Evolutionary conservation across 2,329 filamentous ascomycete genomes (phyloP).

Genomic region (Aspergillus sp.): DNA sequence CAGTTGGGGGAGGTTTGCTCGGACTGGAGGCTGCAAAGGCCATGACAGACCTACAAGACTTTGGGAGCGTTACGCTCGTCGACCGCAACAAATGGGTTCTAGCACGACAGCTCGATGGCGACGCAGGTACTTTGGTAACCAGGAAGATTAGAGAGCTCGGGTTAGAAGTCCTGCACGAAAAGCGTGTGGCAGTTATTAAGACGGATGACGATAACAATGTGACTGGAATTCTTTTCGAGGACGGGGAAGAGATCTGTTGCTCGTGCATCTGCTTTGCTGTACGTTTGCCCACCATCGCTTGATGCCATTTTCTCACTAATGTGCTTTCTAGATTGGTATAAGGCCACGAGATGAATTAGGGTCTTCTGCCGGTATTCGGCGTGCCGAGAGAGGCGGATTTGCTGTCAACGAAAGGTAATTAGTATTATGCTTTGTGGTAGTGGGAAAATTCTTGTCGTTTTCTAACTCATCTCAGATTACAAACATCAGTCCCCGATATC

Average conservation of each 20-base stretch:
- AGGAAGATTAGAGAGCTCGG: conserved; percentile 73
- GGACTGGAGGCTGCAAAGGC: conserved; percentile 86
- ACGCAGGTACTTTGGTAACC: conserved; percentile 73
- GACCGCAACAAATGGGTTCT: conserved; percentile 79
- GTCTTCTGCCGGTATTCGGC: conserved; percentile 59
- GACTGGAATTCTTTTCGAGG: conserved; percentile 67
- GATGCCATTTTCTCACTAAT: conserved; percentile 1
- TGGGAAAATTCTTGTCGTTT: neutral
- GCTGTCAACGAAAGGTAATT: conserved; percentile 44
- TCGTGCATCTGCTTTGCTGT: conserved; percentile 76
- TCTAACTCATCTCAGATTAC: conserved; percentile 36
- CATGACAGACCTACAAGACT: conserved; percentile 76
- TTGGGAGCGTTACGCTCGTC: conserved; percentile 65
- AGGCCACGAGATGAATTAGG: conserved; percentile 72
- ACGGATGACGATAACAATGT: conserved; percentile 61
- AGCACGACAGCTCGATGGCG: conserved; percentile 70
- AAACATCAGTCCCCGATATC: conserved; percentile 62
- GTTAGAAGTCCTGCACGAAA: conserved; percentile 70
- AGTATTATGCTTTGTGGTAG: neutral
- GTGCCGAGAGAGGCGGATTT: conserved; percentile 63
- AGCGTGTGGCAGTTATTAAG: conserved; percentile 63
- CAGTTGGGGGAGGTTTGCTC: conserved; percentile 76
- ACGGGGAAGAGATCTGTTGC: conserved; percentile 68
- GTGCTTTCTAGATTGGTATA: conserved; percentile 59
- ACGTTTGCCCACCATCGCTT: conserved; percentile 15